Conservation (phyloP, 2,329 filamentous ascomycete genomes). For the Exophiala sideris region DNA sequence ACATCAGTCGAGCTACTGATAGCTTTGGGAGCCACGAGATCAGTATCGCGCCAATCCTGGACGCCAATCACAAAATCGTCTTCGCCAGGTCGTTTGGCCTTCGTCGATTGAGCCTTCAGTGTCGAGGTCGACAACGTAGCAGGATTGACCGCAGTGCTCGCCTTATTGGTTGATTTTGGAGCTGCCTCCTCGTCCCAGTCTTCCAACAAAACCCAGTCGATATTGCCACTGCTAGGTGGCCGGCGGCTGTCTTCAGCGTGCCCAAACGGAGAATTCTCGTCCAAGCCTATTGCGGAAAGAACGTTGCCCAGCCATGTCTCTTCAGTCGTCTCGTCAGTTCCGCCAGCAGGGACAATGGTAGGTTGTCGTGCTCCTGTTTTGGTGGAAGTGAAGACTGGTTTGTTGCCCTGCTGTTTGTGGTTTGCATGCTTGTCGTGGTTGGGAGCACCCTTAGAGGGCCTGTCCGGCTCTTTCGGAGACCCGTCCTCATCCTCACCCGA, state of each 20-base stretch:
- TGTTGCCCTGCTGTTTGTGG: conserved; percentile 21
- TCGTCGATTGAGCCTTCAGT: conserved; percentile 31
- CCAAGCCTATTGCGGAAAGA: conserved; percentile 43
- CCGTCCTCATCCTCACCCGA: conserved; percentile 58
- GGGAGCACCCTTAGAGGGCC: conserved; percentile 7
- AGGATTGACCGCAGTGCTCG: conserved; percentile 26
- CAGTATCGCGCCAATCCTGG: conserved; percentile 81
- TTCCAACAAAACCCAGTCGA: conserved; percentile 69
- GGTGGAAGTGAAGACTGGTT: conserved; percentile 33
- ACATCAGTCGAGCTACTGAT: conserved; percentile 13
- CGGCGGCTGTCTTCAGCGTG: conserved; percentile 54
- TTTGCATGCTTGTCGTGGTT: conserved; percentile 3
- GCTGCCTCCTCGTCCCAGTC: conserved; percentile 58
- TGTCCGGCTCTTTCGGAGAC: conserved; percentile 28
- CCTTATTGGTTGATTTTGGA: conserved; percentile 16
- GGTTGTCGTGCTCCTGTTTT: conserved; percentile 25
- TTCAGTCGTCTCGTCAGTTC: conserved; percentile 30
- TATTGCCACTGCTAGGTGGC: conserved; percentile 68
- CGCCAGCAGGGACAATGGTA: conserved; percentile 13
- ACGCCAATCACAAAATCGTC: conserved; percentile 79
- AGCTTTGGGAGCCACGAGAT: conserved; percentile 54
- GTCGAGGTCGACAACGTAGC: conserved; percentile 25
- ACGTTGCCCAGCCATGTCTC: conserved; percentile 47
- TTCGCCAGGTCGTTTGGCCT: conserved; percentile 25
- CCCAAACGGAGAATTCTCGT: conserved; percentile 30